A percentile compares a stretch with the other conserved stretches of the same genome.
Evolutionary conservation across 768 basidiomycete genomes (phyloP).

Genomic region (Collybia nuda): DNA sequence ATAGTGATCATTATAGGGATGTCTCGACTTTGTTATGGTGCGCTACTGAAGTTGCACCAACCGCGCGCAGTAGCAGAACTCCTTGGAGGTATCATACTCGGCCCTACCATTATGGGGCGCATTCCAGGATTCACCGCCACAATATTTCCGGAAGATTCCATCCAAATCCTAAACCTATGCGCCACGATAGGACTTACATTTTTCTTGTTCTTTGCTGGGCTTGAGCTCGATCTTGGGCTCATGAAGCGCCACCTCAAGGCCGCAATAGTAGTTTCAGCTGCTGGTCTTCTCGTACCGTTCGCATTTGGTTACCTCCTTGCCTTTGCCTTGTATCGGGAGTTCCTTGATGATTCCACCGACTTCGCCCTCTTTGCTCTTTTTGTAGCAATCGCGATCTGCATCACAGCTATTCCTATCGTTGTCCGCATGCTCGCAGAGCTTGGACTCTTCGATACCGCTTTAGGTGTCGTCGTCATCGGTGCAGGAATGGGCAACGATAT

Average conservation of each 20-base stretch:
- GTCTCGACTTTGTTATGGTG: no score
- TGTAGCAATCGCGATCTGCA: constrained; percentile 53
- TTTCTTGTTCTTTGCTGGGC: constrained; percentile 57
- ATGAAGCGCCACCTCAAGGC: constrained; percentile 21
- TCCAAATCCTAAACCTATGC: constrained; percentile 49
- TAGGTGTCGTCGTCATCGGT: constrained; percentile 57
- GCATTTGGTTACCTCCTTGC: constrained; percentile 51
- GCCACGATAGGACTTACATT: constrained; percentile 54
- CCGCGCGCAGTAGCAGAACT: no score
- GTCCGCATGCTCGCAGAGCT: constrained; percentile 62
- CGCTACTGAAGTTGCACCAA: no score
- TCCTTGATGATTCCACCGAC: constrained; percentile 38
- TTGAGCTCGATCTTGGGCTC: constrained; percentile 56
- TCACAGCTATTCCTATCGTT: constrained; percentile 51
- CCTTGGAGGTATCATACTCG: no score
- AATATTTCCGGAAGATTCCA: constrained; percentile 36
- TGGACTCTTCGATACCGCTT: constrained; percentile 52
- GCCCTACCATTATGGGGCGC: constrained; percentile 28
- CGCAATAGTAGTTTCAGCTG: constrained; percentile 41
- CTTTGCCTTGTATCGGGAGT: constrained; percentile 53
- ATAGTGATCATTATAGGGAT: no score
- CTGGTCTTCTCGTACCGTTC: constrained; percentile 56
- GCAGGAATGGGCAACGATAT: constrained; percentile 54
- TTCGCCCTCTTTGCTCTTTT: constrained; percentile 64
- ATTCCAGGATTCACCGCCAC: constrained; percentile 50